A percentile compares a stretch with the other conserved stretches of the same genome.
Evolutionary conservation across 2,329 filamentous ascomycete genomes (phyloP).

Genomic region (Cladosporium halotolerans): DNA sequence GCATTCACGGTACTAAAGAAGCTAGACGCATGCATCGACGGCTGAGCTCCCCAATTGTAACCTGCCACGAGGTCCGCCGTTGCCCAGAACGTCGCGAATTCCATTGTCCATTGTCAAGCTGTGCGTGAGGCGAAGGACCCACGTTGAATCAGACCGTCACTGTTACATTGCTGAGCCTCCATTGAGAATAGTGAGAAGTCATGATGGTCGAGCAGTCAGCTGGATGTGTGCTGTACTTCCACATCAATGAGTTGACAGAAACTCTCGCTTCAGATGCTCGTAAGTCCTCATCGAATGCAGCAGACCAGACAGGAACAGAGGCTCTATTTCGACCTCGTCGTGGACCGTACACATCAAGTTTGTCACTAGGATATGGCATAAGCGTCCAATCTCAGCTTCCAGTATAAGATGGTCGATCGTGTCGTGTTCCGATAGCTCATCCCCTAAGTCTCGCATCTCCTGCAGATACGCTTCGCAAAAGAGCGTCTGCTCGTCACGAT

Average conservation of each 20-base stretch:
- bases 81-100: too few species aligned
- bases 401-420: conserved; percentile 9
- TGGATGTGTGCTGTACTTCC: too few species aligned
- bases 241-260: background rate
- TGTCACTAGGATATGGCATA: conserved; percentile 8
- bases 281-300: conserved; percentile 9
- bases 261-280: background rate
- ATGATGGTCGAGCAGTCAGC: too few species aligned
- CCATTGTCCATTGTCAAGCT: too few species aligned
- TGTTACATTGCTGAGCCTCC: too few species aligned
- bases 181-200: too few species aligned
- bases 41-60: too few species aligned
- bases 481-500: background rate
- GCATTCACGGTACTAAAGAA: too few species aligned
- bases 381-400: conserved; percentile 4
- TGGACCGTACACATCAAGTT: conserved; percentile 8
- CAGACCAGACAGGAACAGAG: background rate
- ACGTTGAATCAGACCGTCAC: too few species aligned
- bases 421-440: background rate
- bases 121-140: too few species aligned
- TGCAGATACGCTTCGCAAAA: conserved; percentile 10
- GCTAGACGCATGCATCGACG: too few species aligned
- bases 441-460: conserved; percentile 1
- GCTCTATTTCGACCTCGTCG: conserved; percentile 4
- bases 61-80: too few species aligned